Base-by-base conservation (phyloP, 176 grass and related monocot genomes). In the Carex cristatella region DNA sequence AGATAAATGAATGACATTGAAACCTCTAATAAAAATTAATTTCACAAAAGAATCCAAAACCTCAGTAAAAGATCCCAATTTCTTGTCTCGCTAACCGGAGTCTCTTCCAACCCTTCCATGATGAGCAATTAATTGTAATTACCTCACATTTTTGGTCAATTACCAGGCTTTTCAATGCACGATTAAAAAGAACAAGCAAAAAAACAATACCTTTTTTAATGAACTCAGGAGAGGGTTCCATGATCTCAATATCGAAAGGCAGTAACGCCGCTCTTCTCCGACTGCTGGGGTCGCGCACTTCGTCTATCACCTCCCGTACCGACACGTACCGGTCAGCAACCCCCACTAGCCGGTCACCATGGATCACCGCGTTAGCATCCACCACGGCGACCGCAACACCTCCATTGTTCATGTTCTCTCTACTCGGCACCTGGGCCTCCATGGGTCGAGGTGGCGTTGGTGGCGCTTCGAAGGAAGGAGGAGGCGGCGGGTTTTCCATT, bases 341-440 rank as follows among this genome's bases (percentile, higher is more conserved):
- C 13, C 88, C 67, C 12, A 88, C 81, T 40, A 99, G 87, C 38
- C 87, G 46, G 62, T 89, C 91, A 0, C 96, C 93, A 2, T 92
- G 78, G 16, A 99, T 99, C n/a, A 89, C 88, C 16, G 96, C 93
- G 51, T 99, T 99, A 35, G 96, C 96, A 49, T 99, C 96, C 75
- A 99, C 91, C 84, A 99, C 90, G 16, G 93, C 91, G 54, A 95
- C 88, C 3, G 88, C 70, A 9, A 99, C 85, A 7, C 91, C 91
- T 49, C 83, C 78, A 65, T 87, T 89, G 69, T 35, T 79, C 33
- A 51, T 19, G 79, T 81, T 83, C 5, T 58, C 11, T 82, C 85
- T 94, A 51, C 90, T 15, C 13, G 6, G 6, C 7, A 81, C 79
- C 54, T 90, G 53, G 16, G 31, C 51, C 18, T 79, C 40, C 15